Conservation (phyloP, 805 yeast genomes). For the Zygoascus biomembranicola region DNA sequence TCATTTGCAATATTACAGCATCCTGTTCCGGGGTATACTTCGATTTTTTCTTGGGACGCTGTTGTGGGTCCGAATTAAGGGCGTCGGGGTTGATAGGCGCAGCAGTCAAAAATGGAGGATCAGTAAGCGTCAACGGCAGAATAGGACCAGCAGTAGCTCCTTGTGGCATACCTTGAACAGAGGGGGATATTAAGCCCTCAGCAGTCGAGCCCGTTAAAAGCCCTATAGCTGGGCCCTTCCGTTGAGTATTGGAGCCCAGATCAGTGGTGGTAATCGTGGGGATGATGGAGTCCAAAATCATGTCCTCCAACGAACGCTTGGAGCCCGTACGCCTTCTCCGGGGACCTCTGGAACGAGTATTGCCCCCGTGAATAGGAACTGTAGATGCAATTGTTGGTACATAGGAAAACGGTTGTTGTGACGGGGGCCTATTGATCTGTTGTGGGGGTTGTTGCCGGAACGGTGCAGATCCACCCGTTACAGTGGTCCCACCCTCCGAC, state of each 20-base stretch:
- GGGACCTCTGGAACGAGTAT: conserved; percentile 5
- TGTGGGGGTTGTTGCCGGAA: conserved; percentile 2
- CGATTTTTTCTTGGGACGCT: conserved; percentile 52
- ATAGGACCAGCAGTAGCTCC: conserved; percentile 3
- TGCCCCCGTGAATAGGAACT: conserved; percentile 8
- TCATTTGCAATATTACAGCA: conserved; percentile 50
- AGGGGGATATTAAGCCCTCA: conserved; percentile 15
- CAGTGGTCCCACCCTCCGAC: not conserved
- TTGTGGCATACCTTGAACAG: conserved; percentile 1
- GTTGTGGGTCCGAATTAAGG: conserved; percentile 35
- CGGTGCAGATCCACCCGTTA: conserved; percentile 7
- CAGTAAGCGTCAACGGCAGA: conserved; percentile 30
- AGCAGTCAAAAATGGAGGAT: conserved; percentile 41
- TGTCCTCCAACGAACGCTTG: conserved; percentile 21
- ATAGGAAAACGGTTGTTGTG: conserved; percentile 12
- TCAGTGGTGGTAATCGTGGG: conserved; percentile 10
- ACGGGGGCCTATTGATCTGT: not conserved
- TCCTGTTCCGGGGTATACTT: conserved; percentile 66
- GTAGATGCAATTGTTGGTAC: conserved; percentile 15
- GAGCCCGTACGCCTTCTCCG: conserved; percentile 19
- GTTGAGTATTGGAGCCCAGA: not conserved
- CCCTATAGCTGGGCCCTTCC: conserved; percentile 11
- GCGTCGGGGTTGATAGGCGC: conserved; percentile 37
- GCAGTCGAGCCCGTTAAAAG: not conserved
- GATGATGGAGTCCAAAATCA: conserved; percentile 14